Percentiles rank a stretch among this genome's conserved stretches.
phyloP scores from a whole-genome alignment of 1,284 basidiomycete genomes.

The Tilletia setariae region DNA sequence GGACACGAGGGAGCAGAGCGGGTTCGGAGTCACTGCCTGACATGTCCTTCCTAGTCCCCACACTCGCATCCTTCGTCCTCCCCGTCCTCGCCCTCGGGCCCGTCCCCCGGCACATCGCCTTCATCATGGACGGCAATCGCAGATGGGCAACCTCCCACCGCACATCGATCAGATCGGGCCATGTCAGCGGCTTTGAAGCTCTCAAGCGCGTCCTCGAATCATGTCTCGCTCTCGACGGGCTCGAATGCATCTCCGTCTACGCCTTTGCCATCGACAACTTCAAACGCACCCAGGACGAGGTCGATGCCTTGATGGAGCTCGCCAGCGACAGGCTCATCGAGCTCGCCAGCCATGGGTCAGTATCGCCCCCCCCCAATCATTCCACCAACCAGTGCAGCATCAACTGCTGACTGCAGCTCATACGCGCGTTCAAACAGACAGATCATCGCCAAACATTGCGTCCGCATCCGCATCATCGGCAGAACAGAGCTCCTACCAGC shows the following conservation, averaged over 20 bases:
- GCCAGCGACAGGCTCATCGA: conserved; percentile 78
- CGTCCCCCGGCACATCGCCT: conserved; percentile 83
- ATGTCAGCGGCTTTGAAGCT: conserved; percentile 78
- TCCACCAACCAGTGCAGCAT: not conserved
- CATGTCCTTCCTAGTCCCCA: conserved; percentile 15
- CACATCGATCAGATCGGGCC: conserved; percentile 61
- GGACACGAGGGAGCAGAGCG: too few relatives aligned
- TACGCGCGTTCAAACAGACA: conserved; percentile 21
- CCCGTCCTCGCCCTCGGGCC: conserved; percentile 63
- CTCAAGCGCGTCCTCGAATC: conserved; percentile 62
- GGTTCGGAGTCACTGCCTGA: too few relatives aligned
- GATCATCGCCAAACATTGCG: conserved; percentile 62
- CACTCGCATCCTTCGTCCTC: conserved; percentile 16
- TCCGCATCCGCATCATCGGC: conserved; percentile 81
- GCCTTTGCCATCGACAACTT: conserved; percentile 98
- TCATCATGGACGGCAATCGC: conserved; percentile 98
- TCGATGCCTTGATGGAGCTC: conserved; percentile 79
- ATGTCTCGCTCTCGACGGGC: conserved; percentile 42
- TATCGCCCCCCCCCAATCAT: not conserved
- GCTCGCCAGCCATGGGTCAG: conserved; percentile 76
- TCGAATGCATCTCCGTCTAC: conserved; percentile 75
- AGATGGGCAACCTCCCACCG: conserved; percentile 71
- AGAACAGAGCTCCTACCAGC: conserved; percentile 71
- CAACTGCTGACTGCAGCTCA: not conserved
- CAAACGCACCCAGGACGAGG: conserved; percentile 79